These are phyloP conservation scores for Drechslerella coelobrocha DNA, from an alignment of 2,329 filamentous ascomycete species.

Conservation along the genomic window DNA sequence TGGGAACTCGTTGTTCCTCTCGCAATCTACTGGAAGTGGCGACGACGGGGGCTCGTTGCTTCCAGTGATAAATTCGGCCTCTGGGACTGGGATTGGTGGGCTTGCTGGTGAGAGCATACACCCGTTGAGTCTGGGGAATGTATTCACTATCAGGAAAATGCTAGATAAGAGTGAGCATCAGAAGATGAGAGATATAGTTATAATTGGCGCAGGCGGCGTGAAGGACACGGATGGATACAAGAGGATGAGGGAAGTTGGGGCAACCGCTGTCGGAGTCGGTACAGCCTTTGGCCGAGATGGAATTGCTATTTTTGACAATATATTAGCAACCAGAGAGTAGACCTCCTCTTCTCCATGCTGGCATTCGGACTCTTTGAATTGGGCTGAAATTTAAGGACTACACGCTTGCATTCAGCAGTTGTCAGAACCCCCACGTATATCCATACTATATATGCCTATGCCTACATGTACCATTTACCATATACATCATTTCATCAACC, in stretches of 20 bases:
- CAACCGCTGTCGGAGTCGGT: conserved; percentile 71
- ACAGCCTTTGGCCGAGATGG: conserved; percentile 67
- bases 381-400: no score
- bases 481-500: background rate
- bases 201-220: conserved; percentile 78
- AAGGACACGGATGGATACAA: conserved; percentile 68
- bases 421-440: no score
- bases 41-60: conserved; percentile 29
- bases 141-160: conserved; percentile 69
- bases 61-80: conserved; percentile 63
- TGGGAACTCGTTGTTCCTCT: conserved; percentile 70
- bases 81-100: conserved; percentile 69
- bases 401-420: no score
- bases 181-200: conserved; percentile 64
- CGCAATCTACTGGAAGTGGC: conserved; percentile 22
- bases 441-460: background rate
- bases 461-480: background rate
- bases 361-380: background rate
- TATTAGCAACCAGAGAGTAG: conserved; percentile 24
- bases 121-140: conserved; percentile 76
- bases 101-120: conserved; percentile 76
- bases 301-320: conserved; percentile 51
- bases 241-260: conserved; percentile 73
- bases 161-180: conserved; percentile 62
- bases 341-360: background rate